Evolutionary conservation across 805 yeast genomes (phyloP).

Genomic region (Kockiozyma suomiensis): DNA sequence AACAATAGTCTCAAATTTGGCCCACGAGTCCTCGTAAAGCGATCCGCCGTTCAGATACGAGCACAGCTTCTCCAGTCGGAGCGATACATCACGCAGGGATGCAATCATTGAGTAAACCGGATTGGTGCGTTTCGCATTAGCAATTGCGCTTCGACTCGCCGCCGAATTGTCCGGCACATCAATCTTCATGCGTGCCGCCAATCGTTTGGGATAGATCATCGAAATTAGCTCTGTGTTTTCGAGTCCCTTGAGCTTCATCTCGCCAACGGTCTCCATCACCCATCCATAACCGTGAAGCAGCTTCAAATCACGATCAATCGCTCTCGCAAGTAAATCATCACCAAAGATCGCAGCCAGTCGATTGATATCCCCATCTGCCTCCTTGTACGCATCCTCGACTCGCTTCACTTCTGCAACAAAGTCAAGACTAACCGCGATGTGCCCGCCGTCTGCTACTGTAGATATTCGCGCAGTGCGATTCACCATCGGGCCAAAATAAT

Average conservation of each 20-base stretch:
- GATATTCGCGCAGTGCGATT: conserved; percentile 91
- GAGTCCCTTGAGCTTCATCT: conserved; percentile 86
- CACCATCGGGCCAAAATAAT: conserved; percentile 98
- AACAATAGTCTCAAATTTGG: conserved; percentile 12
- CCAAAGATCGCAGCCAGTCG: conserved; percentile 24
- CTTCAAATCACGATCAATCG: conserved; percentile 65
- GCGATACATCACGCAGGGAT: conserved; percentile 17
- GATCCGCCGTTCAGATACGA: conserved; percentile 26
- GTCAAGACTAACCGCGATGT: conserved; percentile 82
- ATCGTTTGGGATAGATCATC: conserved; percentile 67
- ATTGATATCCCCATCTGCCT: conserved; percentile 42
- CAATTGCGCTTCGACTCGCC: not conserved
- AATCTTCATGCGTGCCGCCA: conserved; percentile 60
- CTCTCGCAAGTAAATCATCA: conserved; percentile 51
- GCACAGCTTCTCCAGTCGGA: conserved; percentile 29
- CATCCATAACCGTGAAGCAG: conserved; percentile 71
- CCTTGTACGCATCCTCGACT: conserved; percentile 51
- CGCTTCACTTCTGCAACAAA: conserved; percentile 71
- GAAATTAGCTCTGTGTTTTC: conserved; percentile 91
- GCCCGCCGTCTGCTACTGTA: conserved; percentile 98
- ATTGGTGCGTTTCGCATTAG: not conserved
- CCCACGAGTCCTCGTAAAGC: conserved; percentile 9
- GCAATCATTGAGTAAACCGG: conserved; percentile 2
- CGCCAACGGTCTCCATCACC: conserved; percentile 71
- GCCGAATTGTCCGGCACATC: conserved; percentile 8